These are phyloP conservation scores for Metschnikowia koreensis DNA, from an alignment of 805 yeast species.

Conservation along the genomic window DNA sequence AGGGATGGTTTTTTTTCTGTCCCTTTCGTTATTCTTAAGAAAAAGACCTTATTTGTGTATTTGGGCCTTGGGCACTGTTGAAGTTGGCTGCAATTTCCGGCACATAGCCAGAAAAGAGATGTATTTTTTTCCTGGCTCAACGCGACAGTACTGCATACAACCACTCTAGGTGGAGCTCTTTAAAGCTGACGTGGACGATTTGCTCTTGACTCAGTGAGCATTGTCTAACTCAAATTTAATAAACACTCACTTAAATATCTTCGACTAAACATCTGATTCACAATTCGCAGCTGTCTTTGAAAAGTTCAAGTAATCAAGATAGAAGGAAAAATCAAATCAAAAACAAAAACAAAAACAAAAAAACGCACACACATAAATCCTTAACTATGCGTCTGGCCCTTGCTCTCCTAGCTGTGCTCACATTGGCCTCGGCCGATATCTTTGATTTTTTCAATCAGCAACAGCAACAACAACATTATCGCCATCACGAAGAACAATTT, in stretches of 20 bases:
- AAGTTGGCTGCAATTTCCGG: slow-evolving; percentile 6
- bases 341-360: not conserved
- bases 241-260: too few species aligned
- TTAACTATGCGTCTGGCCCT: slow-evolving; percentile 1
- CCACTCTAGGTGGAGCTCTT: not conserved
- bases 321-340: too few species aligned
- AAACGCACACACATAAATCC: not conserved
- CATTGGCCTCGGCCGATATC: slow-evolving; percentile 28
- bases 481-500: slow-evolving; percentile 1
- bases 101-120: not conserved
- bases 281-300: too few species aligned
- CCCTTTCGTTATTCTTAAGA: too few species aligned
- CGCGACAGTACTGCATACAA: slow-evolving; percentile 1
- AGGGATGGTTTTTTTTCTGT: too few species aligned
- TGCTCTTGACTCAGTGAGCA: too few species aligned
- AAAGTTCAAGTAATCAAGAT: too few species aligned
- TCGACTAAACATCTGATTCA: not conserved
- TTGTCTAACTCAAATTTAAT: too few species aligned
- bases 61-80: not conserved
- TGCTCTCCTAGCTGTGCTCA: not conserved
- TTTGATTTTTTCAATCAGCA: slow-evolving; percentile 34
- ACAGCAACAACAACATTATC: slow-evolving; percentile 10
- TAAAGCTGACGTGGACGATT: slow-evolving; percentile 6
- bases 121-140: not conserved
- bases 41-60: too few species aligned